Base-by-base conservation (phyloP, 1,284 basidiomycete species). In the Vanrija humicola region DNA sequence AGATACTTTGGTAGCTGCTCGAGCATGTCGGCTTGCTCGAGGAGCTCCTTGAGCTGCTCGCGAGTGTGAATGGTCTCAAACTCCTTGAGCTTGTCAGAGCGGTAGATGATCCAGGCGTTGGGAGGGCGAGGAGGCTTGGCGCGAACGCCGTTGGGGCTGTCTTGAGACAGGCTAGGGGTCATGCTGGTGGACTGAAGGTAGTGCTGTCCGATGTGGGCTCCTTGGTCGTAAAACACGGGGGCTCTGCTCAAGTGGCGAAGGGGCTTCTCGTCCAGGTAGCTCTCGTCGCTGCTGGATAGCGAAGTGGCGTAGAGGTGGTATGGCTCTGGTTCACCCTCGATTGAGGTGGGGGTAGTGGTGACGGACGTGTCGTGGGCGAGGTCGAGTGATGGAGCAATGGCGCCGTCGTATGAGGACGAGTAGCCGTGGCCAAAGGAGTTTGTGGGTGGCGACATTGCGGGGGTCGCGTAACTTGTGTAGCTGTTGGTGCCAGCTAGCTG, bases 61-160 rank as follows among this genome's bases (percentile, higher is more conserved):
- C 40, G n/a, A 0, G 19, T 25, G 18, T 43, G 25, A 23, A 49
- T 45, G 15, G 23, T 42, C 21, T 51, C 43, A 19, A 51, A 43
- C 7, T 29, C 50, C 12, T 43, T 29, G 52, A 84, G 79, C 68
- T 82, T 85, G 63, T 85, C 82, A 3, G 86, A 85, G 43, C 91
- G 84, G 72, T 90, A 96, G n/a, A 95, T 66, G 59, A 96, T 94
- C 89, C 90, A 95, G 0, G 91, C 86, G 72, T 95, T 95, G 16
- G 86, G 85, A 3, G 92, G 92, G 0, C 90, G 82, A 26, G 59
- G 55, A 5, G 50, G 46, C 34, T 60, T 60, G 10, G 42, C 42
- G 18, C 34, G 34, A 15, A 5, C 34, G 12, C 28, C 6, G 8
- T 7, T 8, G 28, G 14, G 9, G 34, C 12, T 5, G 34, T 34